phyloP scores from a whole-genome alignment of 441 rosid genomes.

The Rhodomyrtus psidioides region DNA sequence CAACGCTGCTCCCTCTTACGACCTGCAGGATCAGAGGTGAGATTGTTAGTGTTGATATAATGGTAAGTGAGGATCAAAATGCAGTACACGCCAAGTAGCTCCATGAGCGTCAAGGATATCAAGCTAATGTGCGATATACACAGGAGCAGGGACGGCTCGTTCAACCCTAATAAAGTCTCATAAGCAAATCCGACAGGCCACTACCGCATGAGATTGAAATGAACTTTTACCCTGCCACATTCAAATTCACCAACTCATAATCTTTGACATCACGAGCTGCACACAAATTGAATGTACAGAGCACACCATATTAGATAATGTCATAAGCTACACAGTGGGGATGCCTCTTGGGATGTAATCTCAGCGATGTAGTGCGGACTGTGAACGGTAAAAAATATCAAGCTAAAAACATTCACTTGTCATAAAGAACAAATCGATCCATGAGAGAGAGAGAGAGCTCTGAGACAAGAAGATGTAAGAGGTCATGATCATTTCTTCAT shows the following conservation, averaged over 20 bases:
- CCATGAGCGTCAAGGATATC: not conserved
- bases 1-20: not conserved
- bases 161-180: not conserved
- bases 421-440: not conserved
- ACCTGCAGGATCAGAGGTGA: not conserved
- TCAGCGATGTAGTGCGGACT: not conserved
- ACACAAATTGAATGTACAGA: not conserved
- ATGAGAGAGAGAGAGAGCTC: not conserved
- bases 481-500: not conserved
- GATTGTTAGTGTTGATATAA: not conserved
- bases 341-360: not conserved
- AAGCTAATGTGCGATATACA: not conserved
- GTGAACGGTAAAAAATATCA: not conserved
- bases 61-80: not conserved
- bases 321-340: not conserved
- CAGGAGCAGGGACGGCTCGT: not conserved
- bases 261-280: not conserved
- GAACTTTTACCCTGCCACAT: not conserved
- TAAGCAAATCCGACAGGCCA: not conserved
- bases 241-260: not conserved
- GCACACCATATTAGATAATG: not conserved
- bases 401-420: not conserved
- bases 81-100: not conserved
- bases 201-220: not conserved
- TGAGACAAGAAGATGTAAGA: not conserved